Evolutionary conservation across 352 stramenopile genomes (phyloP).

Genomic region (Phytophthora pisi): DNA sequence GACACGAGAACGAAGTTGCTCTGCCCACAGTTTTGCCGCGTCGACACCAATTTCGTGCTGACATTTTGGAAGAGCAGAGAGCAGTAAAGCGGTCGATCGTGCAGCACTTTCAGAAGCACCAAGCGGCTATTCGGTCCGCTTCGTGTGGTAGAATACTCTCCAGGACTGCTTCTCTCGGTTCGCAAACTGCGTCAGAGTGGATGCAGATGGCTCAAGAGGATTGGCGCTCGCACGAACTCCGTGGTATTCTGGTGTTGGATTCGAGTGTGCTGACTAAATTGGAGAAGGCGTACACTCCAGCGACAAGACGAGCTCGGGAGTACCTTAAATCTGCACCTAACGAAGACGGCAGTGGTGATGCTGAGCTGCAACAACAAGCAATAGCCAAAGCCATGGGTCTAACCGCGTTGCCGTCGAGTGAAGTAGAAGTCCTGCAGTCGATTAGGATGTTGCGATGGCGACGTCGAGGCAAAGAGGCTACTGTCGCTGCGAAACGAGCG

Average conservation of each 20-base stretch:
- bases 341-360: slow-evolving; percentile 1
- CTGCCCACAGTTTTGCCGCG: not conserved
- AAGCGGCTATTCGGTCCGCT: slow-evolving; percentile 34
- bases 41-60: slow-evolving; percentile 4
- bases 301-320: slow-evolving; percentile 24
- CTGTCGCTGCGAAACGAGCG: slow-evolving; percentile 16
- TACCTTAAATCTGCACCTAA: slow-evolving; percentile 5
- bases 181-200: slow-evolving; percentile 42
- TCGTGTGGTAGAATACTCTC: slow-evolving; percentile 19
- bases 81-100: slow-evolving; percentile 13
- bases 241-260: slow-evolving; percentile 56
- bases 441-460: slow-evolving; percentile 30
- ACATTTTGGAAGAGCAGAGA: slow-evolving; percentile 11
- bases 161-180: not conserved
- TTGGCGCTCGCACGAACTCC: slow-evolving; percentile 40
- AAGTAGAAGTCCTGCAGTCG: slow-evolving; percentile 17
- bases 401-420: slow-evolving; percentile 3
- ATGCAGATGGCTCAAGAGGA: slow-evolving; percentile 63
- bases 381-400: slow-evolving; percentile 39
- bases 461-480: slow-evolving; percentile 18
- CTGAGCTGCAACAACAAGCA: slow-evolving; percentile 37
- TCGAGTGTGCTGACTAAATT: slow-evolving; percentile 38
- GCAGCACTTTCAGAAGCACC: slow-evolving; percentile 53
- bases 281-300: slow-evolving; percentile 25
- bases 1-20: not conserved